These are phyloP conservation scores for Alternaria alternata DNA, from an alignment of 2,329 filamentous ascomycete genomes.

Conservation along the genomic window DNA sequence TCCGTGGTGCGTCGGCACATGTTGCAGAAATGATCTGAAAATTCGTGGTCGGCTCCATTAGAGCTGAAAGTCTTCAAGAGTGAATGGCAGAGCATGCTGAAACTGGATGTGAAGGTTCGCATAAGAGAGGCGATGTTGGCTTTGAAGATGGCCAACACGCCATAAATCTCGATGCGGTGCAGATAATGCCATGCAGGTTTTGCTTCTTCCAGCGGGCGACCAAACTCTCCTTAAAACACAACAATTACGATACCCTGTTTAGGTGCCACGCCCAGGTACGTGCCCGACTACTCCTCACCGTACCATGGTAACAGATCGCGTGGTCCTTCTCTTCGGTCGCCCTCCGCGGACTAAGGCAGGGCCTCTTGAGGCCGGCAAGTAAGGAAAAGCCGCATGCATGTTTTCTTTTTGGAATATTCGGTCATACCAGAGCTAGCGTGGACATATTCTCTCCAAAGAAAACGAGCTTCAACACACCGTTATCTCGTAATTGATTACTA, in stretches of 20 bases:
- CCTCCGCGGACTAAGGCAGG: background rate
- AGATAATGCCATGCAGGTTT: conserved; percentile 3
- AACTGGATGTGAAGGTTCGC: background rate
- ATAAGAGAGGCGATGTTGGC: background rate
- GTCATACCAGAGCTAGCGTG: background rate
- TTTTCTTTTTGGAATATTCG: background rate
- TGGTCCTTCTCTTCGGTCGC: background rate
- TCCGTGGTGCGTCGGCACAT: conserved; percentile 1
- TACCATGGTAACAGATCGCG: background rate
- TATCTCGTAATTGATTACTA: background rate
- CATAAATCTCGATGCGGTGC: background rate
- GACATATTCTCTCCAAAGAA: background rate
- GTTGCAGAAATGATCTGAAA: conserved; percentile 2
- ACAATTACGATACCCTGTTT: background rate
- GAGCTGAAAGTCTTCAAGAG: background rate
- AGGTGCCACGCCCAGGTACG: background rate
- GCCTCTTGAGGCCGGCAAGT: background rate
- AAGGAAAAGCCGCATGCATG: background rate
- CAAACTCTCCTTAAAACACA: background rate
- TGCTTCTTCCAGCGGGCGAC: background rate
- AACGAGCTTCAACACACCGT: background rate
- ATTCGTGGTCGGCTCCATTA: background rate
- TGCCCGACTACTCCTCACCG: conserved; percentile 2
- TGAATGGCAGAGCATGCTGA: background rate
- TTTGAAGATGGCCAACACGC: background rate